Evolutionary conservation across 352 stramenopile species (phyloP), one percentile per base, ranked within the genome.

Genomic region (Plasmopara halstedii): DNA sequence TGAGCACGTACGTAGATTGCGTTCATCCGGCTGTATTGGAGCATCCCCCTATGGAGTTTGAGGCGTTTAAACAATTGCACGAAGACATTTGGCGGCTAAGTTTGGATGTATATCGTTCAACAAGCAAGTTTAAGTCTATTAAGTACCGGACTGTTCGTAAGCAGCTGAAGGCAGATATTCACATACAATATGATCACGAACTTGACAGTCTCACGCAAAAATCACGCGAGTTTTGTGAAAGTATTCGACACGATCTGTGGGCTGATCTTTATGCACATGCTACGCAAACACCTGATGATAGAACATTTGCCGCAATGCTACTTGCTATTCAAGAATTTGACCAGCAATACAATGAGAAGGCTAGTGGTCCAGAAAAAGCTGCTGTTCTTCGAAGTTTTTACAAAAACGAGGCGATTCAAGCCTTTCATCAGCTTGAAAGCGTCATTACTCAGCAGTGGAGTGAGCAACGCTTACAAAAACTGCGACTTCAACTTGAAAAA

Each of bases 1-100:
- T 87, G 14, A 62, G 50, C 14, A 90, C 72, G 26, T 93, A 93
- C 50, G 47, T 74, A 17, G 81, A 93, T 50, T 89, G 77, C 43
- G 70, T 90, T 6, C 70, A 80, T 41, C 65, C 67, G 11, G 76
- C 66, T 5, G 69, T 78, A 13, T 44, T 58, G 8, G 78, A 90
- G 38, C 26, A 42, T 18, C 72, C 72, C 13, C 78, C 81, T 21
- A 73, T 87, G 37, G 74, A 88, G 29, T 50, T 89, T 27, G 56
- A 69, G 4, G 61, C 63, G 27, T 83, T 88, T 37, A 62, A 72
- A 15, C 70, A 71, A 49, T 64, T 93, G 17, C 76, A 93, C 37
- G 63, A 73, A 17, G 81, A 93, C n/a, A 67, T 93, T 22, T 62
- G 46, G 42, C 66, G 67, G 8, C 67, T 93, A 2, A 78, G 76